Conservation (phyloP, 1,284 basidiomycete species). For the Fomitopsis betulina region DNA sequence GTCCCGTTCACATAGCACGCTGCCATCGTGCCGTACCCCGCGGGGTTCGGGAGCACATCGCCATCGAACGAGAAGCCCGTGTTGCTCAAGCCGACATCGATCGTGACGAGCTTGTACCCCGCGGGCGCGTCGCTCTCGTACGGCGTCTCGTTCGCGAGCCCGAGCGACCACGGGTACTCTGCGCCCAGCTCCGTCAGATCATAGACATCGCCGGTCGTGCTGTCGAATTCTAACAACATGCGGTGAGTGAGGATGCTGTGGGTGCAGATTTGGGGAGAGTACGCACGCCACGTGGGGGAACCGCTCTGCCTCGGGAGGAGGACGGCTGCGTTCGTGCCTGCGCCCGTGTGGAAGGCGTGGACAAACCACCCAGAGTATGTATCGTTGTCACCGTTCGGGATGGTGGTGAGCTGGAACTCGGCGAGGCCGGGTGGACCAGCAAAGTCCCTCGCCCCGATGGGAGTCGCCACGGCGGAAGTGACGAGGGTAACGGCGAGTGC, state of each 20-base stretch:
- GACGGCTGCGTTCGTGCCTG: background rate
- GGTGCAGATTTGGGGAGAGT: no score
- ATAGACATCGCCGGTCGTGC: background rate
- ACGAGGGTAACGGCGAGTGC: background rate
- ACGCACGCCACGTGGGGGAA: background rate
- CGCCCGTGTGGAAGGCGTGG: background rate
- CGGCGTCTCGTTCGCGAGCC: background rate
- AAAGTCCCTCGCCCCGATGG: background rate
- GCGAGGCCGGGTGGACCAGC: background rate
- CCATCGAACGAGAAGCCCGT: background rate
- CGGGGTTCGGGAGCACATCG: background rate
- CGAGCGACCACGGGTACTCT: background rate
- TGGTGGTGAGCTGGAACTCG: background rate
- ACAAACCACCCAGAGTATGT: background rate
- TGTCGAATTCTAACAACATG: background rate
- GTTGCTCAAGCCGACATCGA: background rate
- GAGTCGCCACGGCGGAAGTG: background rate
- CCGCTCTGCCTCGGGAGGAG: background rate
- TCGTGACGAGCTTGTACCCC: background rate
- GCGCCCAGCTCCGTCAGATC: background rate
- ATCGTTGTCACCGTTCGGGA: background rate
- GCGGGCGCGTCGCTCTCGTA: background rate
- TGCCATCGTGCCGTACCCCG: background rate
- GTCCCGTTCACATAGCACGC: slow-evolving; percentile 1
- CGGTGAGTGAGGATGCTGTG: background rate